These are phyloP conservation scores for Camellia japonica DNA, from an alignment of 148 eudicot species.

Conservation along the genomic window DNA sequence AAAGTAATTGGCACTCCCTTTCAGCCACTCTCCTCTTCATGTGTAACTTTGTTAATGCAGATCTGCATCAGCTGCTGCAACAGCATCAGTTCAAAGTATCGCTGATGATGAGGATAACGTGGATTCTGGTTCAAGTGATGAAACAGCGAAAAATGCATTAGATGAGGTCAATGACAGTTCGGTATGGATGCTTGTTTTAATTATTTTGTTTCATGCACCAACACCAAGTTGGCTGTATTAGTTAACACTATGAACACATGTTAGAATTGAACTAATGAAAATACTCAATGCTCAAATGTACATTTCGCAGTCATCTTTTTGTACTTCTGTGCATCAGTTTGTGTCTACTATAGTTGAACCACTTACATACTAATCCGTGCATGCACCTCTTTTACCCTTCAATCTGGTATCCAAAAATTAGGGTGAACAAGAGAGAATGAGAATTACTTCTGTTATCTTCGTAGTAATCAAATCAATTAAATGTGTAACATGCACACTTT, in stretches of 20 bases:
- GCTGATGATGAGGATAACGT: constrained; percentile 73
- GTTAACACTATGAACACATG: neutral
- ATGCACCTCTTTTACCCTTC: neutral
- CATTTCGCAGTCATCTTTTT: neutral
- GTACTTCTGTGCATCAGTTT: neutral
- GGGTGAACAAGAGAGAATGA: neutral
- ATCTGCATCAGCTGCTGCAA: constrained; percentile 70
- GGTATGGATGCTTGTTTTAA: constrained; percentile 40
- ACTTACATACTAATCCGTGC: neutral
- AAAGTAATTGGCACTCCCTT: neutral
- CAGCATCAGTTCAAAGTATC: constrained; percentile 59
- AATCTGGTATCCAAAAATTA: neutral
- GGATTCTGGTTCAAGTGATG: constrained; percentile 82
- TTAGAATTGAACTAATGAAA: neutral
- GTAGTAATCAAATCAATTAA: neutral
- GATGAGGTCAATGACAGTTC: constrained; percentile 64
- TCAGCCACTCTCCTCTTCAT: neutral
- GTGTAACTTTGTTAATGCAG: constrained; percentile 39
- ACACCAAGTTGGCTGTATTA: neutral
- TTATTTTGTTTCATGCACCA: neutral
- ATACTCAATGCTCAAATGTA: neutral
- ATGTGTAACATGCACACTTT: neutral
- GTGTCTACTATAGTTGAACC: neutral
- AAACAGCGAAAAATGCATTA: constrained; percentile 38
- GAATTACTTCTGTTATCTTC: neutral